A percentile compares a stretch with the other conserved stretches of the same genome.
Conservation (phyloP, 2,329 filamentous ascomycete species). For the Rhynchosporium graminicola region DNA sequence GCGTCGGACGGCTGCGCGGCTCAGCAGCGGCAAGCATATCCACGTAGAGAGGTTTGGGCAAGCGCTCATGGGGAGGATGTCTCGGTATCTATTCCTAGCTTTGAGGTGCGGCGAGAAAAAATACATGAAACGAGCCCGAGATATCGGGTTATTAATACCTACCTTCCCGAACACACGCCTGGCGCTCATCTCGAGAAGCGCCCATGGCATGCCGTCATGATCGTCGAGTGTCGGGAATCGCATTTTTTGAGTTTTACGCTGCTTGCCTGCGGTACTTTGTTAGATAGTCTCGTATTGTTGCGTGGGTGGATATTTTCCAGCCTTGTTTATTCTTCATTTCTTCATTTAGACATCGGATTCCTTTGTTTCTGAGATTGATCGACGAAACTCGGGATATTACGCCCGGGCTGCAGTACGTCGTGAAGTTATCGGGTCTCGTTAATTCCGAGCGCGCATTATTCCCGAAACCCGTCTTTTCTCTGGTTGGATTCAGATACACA, state of each 20-base stretch:
- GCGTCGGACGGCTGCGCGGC: constrained; percentile 8
- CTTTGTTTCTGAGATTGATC: too few species aligned
- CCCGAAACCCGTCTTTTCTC: too few species aligned
- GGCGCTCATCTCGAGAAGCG: constrained; percentile 12
- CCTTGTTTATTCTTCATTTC: background rate
- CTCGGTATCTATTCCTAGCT: background rate
- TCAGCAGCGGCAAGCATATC: background rate
- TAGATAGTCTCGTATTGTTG: background rate
- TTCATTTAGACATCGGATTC: background rate
- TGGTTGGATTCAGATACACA: too few species aligned
- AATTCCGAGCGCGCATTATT: too few species aligned
- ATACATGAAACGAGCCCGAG: constrained; percentile 8
- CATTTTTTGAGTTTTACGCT: background rate
- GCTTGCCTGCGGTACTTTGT: background rate
- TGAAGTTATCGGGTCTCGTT: too few species aligned
- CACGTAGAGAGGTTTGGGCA: background rate
- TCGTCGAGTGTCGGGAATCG: background rate
- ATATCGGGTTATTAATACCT: constrained; percentile 8
- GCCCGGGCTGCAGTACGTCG: too few species aligned
- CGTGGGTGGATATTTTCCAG: background rate
- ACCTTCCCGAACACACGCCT: background rate
- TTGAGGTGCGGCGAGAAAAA: background rate
- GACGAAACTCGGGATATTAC: too few species aligned
- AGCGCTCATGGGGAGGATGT: constrained; percentile 1
- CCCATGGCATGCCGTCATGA: background rate